phyloP scores from a whole-genome alignment of 1,284 basidiomycete genomes.

The Puccinia triticina region DNA sequence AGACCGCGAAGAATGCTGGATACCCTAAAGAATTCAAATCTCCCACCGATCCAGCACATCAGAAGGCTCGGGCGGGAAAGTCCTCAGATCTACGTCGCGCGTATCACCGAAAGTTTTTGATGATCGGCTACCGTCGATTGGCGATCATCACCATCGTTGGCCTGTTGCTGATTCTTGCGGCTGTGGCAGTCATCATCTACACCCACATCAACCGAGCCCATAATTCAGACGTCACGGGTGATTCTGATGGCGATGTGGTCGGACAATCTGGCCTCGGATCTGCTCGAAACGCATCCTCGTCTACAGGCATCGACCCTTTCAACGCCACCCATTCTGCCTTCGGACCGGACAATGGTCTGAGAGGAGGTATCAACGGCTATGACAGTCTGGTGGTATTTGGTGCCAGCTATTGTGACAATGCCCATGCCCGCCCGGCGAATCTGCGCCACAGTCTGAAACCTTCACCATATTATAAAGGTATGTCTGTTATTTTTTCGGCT shows the following conservation, averaged over 20 bases:
- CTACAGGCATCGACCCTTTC: slow-evolving; percentile 19
- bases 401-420: slow-evolving; percentile 44
- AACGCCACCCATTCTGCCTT: slow-evolving; percentile 5
- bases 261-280: slow-evolving; percentile 41
- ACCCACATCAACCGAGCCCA: slow-evolving; percentile 9
- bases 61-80: background rate
- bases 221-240: background rate
- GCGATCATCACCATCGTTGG: slow-evolving; percentile 14
- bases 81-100: background rate
- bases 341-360: slow-evolving; percentile 32
- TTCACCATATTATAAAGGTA: slow-evolving; percentile 42
- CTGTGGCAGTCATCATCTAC: slow-evolving; percentile 14
- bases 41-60: background rate
- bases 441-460: slow-evolving; percentile 29
- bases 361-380: slow-evolving; percentile 40
- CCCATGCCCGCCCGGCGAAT: slow-evolving; percentile 33
- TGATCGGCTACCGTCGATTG: slow-evolving; percentile 25
- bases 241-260: slow-evolving; percentile 24
- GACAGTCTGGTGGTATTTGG: slow-evolving; percentile 42
- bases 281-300: slow-evolving; percentile 19
- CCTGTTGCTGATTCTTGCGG: slow-evolving; percentile 16
- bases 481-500: background rate
- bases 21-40: background rate
- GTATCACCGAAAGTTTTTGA: background rate
- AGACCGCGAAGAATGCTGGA: background rate